These are phyloP conservation scores for Wallacemonas collosoma DNA, from an alignment of 208 protist genomes.

Conservation along the genomic window DNA sequence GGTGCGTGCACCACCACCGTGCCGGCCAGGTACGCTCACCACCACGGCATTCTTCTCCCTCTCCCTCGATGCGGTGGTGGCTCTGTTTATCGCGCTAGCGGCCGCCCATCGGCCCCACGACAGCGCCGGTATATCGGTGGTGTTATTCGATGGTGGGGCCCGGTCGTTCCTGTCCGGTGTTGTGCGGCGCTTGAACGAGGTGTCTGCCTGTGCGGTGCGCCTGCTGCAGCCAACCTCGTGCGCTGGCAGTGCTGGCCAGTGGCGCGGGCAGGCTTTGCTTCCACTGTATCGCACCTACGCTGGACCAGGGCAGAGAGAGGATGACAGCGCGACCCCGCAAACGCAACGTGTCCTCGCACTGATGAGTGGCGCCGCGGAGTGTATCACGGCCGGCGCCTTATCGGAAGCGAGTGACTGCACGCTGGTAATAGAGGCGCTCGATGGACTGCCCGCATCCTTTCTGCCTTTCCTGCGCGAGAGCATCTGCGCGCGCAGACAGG, in stretches of 20 bases:
- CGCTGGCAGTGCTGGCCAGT: neutral
- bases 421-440: conserved; percentile 34
- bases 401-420: conserved; percentile 31
- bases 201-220: conserved; percentile 17
- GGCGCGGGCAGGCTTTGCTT: conserved; percentile 4
- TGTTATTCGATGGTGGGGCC: conserved; percentile 34
- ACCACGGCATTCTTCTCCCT: conserved; percentile 23
- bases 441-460: conserved; percentile 23
- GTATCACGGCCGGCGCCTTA: conserved; percentile 37
- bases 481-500: conserved; percentile 11
- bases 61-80: conserved; percentile 49
- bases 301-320: too few species aligned
- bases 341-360: neutral
- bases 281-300: conserved; percentile 4
- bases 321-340: too few species aligned
- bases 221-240: neutral
- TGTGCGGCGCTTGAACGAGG: conserved; percentile 11
- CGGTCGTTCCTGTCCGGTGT: conserved; percentile 24
- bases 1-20: conserved; percentile 13
- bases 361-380: conserved; percentile 18
- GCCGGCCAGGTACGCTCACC: neutral
- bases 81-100: conserved; percentile 34
- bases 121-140: conserved; percentile 26
- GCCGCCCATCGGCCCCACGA: conserved; percentile 34
- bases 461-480: neutral